Conservation (phyloP, 352 stramenopile species). For the Phytophthora fragariae region DNA sequence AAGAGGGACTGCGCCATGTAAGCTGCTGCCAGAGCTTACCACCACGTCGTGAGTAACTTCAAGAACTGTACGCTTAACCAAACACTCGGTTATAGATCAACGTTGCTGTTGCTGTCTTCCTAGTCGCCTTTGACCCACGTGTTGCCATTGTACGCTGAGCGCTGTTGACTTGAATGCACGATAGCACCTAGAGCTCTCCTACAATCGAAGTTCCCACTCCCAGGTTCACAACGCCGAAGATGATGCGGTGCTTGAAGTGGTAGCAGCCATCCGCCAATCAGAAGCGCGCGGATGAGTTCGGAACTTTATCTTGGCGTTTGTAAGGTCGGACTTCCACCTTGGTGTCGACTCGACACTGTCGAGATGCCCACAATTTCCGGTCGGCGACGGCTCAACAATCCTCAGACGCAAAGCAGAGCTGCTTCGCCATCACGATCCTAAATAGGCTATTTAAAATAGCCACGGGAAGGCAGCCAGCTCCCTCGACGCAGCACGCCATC, state of each 20-base stretch:
- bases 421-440: not conserved
- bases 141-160: not conserved
- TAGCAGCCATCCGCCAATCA: conserved; percentile 17
- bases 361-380: not conserved
- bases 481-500: conserved; percentile 23
- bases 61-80: conserved; percentile 21
- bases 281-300: conserved; percentile 9
- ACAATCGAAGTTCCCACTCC: not conserved
- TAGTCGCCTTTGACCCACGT: too few relatives aligned
- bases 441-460: not conserved
- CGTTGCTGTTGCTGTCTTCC: not conserved
- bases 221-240: not conserved
- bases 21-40: conserved; percentile 3
- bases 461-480: not conserved
- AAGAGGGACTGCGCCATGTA: conserved; percentile 34
- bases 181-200: too few relatives aligned
- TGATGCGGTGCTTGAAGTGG: not conserved
- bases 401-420: not conserved
- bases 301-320: conserved; percentile 23
- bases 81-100: conserved; percentile 15
- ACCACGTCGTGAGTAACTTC: conserved; percentile 12
- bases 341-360: not conserved
- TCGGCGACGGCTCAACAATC: not conserved
- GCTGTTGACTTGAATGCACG: not conserved
- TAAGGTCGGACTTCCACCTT: conserved; percentile 1